A percentile compares a stretch with the other conserved stretches of the same genome.
Evolutionary conservation across 805 yeast genomes (phyloP).

Genomic region (Sugiyamaella floridensis): DNA sequence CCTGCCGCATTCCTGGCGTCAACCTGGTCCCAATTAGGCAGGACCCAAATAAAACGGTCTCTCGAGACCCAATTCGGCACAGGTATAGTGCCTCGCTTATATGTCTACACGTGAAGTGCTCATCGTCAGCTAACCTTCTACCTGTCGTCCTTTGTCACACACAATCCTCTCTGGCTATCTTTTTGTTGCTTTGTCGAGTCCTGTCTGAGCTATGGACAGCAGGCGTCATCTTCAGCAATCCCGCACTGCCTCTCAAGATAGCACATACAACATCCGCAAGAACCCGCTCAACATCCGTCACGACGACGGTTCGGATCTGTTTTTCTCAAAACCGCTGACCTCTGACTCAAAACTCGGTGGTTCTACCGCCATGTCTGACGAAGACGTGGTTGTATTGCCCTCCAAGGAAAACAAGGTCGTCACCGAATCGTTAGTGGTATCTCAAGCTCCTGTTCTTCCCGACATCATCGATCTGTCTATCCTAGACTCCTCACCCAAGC

Average conservation of each 20-base stretch:
- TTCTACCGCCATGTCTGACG: not conserved
- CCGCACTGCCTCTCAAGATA: slow-evolving; percentile 21
- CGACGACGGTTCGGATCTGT: slow-evolving; percentile 29
- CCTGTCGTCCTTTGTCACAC: not conserved
- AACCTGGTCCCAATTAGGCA: not conserved
- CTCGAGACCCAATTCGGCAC: not conserved
- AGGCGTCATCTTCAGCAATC: not conserved
- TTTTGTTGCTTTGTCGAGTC: not conserved
- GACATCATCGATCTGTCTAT: not conserved
- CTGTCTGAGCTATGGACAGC: not conserved
- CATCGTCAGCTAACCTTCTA: not conserved
- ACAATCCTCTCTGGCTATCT: not conserved
- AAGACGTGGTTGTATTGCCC: not conserved
- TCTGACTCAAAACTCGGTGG: not conserved
- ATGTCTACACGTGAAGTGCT: not conserved
- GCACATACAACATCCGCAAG: slow-evolving; percentile 23
- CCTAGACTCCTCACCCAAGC: not conserved
- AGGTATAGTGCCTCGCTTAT: not conserved
- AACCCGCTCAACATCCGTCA: slow-evolving; percentile 32
- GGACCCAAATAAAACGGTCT: not conserved
- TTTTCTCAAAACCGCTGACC: slow-evolving; percentile 9
- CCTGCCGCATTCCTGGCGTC: not conserved
- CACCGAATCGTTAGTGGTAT: too few relatives aligned
- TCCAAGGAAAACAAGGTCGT: not conserved
- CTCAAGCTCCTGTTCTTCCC: not conserved